phyloP scores from a whole-genome alignment of 345 rosid genomes.

The Triadica sebifera region DNA sequence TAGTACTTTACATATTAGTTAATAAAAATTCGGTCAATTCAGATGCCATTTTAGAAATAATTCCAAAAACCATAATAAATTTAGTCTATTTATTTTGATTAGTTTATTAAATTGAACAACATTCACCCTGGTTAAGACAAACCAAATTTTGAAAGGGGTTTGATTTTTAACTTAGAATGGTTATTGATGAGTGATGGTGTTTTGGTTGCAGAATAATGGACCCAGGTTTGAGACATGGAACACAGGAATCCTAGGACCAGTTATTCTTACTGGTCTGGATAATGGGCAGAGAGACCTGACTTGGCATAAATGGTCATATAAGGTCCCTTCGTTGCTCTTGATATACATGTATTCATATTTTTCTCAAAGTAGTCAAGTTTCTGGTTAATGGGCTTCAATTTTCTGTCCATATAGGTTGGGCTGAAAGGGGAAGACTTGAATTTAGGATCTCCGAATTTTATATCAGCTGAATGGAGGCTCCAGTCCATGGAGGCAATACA shows the following conservation, averaged over 20 bases:
- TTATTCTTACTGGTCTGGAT: slow-evolving; percentile 23
- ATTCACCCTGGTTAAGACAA: too few species aligned
- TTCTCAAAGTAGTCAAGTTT: neutral
- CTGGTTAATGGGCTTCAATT: neutral
- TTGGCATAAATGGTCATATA: slow-evolving; percentile 27
- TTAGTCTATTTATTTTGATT: too few species aligned
- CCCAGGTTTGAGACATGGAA: slow-evolving; percentile 25
- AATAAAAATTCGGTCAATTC: too few species aligned
- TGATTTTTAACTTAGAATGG: too few species aligned
- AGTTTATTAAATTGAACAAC: too few species aligned
- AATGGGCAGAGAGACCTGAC: slow-evolving; percentile 26
- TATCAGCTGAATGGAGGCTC: slow-evolving; percentile 11
- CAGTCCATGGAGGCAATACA: neutral
- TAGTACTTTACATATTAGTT: too few species aligned
- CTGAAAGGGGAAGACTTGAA: slow-evolving; percentile 27
- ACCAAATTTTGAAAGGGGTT: too few species aligned
- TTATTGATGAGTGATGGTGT: neutral
- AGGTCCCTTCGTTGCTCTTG: slow-evolving; percentile 7
- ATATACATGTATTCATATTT: neutral
- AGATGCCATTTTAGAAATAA: too few species aligned
- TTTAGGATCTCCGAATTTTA: slow-evolving; percentile 10
- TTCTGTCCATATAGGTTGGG: slow-evolving; percentile 15
- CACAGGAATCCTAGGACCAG: slow-evolving; percentile 31
- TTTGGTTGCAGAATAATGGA: slow-evolving; percentile 22
- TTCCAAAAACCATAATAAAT: too few species aligned